phyloP scores from a whole-genome alignment of 441 rosid species.

The Syzygium syzygioides region DNA sequence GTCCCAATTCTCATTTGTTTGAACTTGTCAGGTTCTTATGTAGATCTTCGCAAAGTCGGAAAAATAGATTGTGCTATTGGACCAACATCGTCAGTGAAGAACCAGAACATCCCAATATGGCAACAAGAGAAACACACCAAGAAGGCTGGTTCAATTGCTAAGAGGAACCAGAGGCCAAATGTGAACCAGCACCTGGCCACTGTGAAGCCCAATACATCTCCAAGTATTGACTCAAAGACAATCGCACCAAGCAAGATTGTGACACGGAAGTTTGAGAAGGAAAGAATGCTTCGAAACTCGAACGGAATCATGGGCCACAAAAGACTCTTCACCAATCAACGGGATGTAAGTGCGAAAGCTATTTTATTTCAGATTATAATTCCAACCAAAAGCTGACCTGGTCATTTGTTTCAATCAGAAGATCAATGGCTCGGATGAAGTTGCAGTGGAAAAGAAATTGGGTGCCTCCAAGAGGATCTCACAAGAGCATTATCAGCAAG shows the following conservation, averaged over 20 bases:
- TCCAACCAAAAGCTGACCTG: not conserved
- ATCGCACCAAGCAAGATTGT: not conserved
- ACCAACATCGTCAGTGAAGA: not conserved
- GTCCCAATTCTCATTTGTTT: not conserved
- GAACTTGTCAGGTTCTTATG: not conserved
- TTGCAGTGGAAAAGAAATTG: not conserved
- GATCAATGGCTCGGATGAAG: fast-evolving
- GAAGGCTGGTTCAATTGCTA: fast-evolving
- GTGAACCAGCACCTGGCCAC: not conserved
- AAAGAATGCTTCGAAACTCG: not conserved
- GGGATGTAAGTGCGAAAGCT: not conserved
- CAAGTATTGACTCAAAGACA: not conserved
- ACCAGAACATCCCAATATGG: not conserved
- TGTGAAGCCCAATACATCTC: not conserved
- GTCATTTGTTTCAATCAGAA: fast-evolving
- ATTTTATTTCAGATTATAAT: not conserved
- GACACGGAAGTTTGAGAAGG: not conserved
- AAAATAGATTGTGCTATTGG: not conserved
- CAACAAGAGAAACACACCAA: not conserved
- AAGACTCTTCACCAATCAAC: fast-evolving
- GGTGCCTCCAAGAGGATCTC: not conserved
- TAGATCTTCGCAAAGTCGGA: not conserved
- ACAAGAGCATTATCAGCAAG: not conserved
- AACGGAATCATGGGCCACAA: fast-evolving
- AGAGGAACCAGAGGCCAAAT: not conserved